Percentiles rank a stretch among this genome's conserved stretches.
These are phyloP conservation scores for Penicillium polonicum DNA, from an alignment of 2,329 filamentous ascomycete genomes.

Conservation along the genomic window DNA sequence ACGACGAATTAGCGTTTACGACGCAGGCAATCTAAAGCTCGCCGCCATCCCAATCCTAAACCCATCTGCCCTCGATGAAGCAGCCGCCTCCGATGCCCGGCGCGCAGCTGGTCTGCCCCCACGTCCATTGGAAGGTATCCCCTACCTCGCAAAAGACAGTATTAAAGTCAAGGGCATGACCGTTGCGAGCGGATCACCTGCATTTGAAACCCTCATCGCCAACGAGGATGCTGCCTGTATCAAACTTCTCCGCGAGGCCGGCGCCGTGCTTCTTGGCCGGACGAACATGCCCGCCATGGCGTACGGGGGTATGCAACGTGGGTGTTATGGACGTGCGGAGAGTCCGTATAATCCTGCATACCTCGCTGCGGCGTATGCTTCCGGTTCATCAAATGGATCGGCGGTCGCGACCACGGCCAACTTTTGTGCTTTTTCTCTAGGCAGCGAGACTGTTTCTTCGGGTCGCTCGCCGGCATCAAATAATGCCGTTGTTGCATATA, in stretches of 20 bases:
- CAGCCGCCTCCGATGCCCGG: constrained; percentile 48
- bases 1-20: constrained; percentile 49
- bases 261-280: constrained; percentile 53
- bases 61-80: constrained; percentile 47
- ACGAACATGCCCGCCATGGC: constrained; percentile 64
- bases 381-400: constrained; percentile 59
- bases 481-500: constrained; percentile 57
- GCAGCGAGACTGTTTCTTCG: constrained; percentile 56
- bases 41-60: constrained; percentile 54
- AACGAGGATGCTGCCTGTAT: constrained; percentile 56
- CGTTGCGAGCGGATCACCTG: constrained; percentile 55
- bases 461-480: constrained; percentile 58
- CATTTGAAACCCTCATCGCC: constrained; percentile 52
- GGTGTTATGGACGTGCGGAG: constrained; percentile 57
- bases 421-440: constrained; percentile 56
- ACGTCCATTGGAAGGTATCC: constrained; percentile 55
- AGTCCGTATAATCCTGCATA: constrained; percentile 57
- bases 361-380: constrained; percentile 55
- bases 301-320: constrained; percentile 58
- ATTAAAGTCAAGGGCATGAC: constrained; percentile 56
- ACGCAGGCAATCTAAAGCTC: constrained; percentile 42
- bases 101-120: constrained; percentile 38
- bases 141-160: constrained; percentile 59
- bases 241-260: constrained; percentile 48
- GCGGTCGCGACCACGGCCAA: constrained; percentile 52